These are phyloP conservation scores for Phytopythium delawarense DNA, from an alignment of 352 stramenopile species.

Conservation along the genomic window DNA sequence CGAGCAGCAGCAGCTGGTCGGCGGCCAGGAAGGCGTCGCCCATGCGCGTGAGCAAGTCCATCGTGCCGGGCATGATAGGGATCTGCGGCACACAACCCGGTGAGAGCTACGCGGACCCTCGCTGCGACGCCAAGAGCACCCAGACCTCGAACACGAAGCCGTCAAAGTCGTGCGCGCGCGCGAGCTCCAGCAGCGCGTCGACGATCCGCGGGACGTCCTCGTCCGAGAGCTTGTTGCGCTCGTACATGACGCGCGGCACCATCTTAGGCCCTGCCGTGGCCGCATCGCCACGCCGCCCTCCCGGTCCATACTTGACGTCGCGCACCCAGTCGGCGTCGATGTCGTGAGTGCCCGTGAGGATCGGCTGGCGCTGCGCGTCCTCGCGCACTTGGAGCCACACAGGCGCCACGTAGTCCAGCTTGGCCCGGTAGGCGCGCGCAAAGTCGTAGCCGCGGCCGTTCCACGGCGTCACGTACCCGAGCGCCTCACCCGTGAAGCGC, in stretches of 20 bases:
- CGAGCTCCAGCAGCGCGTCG: constrained; percentile 36
- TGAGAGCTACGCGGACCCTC: not conserved
- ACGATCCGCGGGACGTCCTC: constrained; percentile 58
- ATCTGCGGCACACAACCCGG: constrained; percentile 21
- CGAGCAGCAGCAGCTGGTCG: constrained; percentile 57
- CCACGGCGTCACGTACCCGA: constrained; percentile 82
- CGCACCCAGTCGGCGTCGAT: constrained; percentile 58
- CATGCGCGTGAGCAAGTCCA: constrained; percentile 58
- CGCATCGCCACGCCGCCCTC: constrained; percentile 1
- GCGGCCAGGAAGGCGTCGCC: constrained; percentile 41
- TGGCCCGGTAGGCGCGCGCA: constrained; percentile 60
- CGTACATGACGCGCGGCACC: constrained; percentile 76
- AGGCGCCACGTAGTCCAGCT: constrained; percentile 75
- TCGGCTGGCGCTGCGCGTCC: constrained; percentile 35
- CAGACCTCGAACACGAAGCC: constrained; percentile 66
- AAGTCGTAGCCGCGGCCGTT: constrained; percentile 75
- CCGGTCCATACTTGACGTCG: constrained; percentile 31
- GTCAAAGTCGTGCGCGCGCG: constrained; percentile 44
- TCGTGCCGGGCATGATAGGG: constrained; percentile 46
- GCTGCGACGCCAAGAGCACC: not conserved
- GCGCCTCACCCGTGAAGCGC: constrained; percentile 44
- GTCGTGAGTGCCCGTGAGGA: constrained; percentile 69
- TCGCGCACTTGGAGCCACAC: constrained; percentile 82
- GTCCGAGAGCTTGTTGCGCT: constrained; percentile 54
- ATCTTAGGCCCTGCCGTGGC: constrained; percentile 26